phyloP scores from a whole-genome alignment of 306 rosid genomes.

The Dalbergia oliveri region DNA sequence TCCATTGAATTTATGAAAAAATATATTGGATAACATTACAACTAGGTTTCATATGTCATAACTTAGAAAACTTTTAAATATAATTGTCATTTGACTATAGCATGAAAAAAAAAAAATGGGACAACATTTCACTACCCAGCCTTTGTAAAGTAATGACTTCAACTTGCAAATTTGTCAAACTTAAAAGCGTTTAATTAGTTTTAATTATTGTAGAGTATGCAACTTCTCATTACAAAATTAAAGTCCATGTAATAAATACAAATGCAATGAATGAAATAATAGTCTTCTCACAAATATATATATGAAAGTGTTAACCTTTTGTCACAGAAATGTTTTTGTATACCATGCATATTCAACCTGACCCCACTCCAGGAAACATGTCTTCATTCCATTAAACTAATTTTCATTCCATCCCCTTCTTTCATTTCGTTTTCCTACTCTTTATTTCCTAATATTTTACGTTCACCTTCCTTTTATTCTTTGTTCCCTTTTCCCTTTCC shows the following conservation, averaged over 20 bases:
- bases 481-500: neutral
- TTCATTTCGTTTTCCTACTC: neutral
- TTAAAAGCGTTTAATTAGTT: too few relatives aligned
- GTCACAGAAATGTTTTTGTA: neutral
- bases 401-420: neutral
- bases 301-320: neutral
- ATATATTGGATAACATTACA: neutral
- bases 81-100: neutral
- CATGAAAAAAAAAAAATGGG: neutral
- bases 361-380: constrained; percentile 44
- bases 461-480: constrained; percentile 18
- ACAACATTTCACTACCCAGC: neutral
- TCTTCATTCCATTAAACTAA: constrained; percentile 31
- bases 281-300: neutral
- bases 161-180: neutral
- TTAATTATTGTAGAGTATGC: too few relatives aligned
- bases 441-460: constrained; percentile 29
- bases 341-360: constrained; percentile 32
- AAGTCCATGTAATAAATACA: neutral
- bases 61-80: too few relatives aligned
- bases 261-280: neutral
- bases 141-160: neutral
- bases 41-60: neutral
- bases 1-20: too few relatives aligned
- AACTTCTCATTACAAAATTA: too few relatives aligned